A percentile compares a stretch with the other conserved stretches of the same genome.
Evolutionary conservation across 1,284 basidiomycete species (phyloP).

Genomic region (Microbotryum saponariae): DNA sequence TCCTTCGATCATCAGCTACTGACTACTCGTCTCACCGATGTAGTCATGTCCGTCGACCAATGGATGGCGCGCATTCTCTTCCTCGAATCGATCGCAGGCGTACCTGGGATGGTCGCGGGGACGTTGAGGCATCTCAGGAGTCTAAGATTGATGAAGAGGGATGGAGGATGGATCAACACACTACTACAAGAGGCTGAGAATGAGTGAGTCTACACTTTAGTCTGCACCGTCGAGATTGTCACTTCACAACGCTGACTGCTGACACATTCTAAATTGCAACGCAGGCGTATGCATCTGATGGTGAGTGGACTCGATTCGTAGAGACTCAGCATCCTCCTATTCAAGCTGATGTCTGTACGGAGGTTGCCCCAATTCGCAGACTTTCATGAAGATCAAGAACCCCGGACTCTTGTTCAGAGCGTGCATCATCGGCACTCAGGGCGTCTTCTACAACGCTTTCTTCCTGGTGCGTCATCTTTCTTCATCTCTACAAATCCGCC

Average conservation of each 20-base stretch:
- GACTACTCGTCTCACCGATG: slow-evolving; percentile 29
- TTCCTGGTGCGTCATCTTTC: slow-evolving; percentile 47
- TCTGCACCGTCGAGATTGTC: slow-evolving; percentile 37
- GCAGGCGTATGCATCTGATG: slow-evolving; percentile 42
- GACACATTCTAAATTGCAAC: neutral
- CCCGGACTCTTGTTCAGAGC: slow-evolving; percentile 71
- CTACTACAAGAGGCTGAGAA: slow-evolving; percentile 90
- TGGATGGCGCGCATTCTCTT: slow-evolving; percentile 81
- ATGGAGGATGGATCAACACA: slow-evolving; percentile 44
- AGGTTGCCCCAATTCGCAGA: slow-evolving; percentile 40
- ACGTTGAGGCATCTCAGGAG: slow-evolving; percentile 50
- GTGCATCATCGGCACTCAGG: slow-evolving; percentile 74
- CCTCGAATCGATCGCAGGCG: slow-evolving; percentile 83
- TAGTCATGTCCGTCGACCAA: slow-evolving; percentile 60
- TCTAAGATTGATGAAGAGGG: slow-evolving; percentile 74
- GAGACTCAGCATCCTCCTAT: too few species aligned
- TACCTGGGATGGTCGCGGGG: slow-evolving; percentile 35
- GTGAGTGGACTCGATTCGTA: too few species aligned
- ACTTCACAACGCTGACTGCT: neutral
- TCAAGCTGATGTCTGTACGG: too few species aligned
- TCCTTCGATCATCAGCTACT: neutral
- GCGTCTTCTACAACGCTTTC: slow-evolving; percentile 81
- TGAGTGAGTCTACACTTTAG: slow-evolving; percentile 53
- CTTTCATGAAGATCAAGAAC: slow-evolving; percentile 76
- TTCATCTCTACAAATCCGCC: too few species aligned